These are phyloP conservation scores for Triangularia verruculosa DNA, from an alignment of 2,329 filamentous ascomycete species.

Conservation along the genomic window DNA sequence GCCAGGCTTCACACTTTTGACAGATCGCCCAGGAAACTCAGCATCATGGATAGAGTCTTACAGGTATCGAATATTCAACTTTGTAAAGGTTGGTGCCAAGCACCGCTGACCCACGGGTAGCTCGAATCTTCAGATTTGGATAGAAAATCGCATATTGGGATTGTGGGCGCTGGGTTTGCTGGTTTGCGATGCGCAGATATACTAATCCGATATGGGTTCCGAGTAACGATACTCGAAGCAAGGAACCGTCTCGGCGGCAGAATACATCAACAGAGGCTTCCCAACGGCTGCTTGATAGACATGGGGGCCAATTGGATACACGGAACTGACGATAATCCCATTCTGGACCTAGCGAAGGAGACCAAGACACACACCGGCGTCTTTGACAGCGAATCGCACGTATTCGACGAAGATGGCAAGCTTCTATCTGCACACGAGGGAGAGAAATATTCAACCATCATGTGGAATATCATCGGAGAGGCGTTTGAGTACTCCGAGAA, in stretches of 20 bases:
- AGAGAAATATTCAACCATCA: constrained; percentile 47
- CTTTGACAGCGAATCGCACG: constrained; percentile 51
- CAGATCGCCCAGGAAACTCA: constrained; percentile 11
- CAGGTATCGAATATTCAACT: constrained; percentile 23
- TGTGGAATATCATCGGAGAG: constrained; percentile 67
- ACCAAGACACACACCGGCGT: constrained; percentile 51
- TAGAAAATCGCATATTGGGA: constrained; percentile 53
- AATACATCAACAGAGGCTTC: constrained; percentile 50
- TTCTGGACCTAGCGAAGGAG: constrained; percentile 61
- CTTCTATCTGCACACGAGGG: constrained; percentile 47
- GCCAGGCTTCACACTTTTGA: constrained; percentile 10
- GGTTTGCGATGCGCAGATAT: constrained; percentile 70
- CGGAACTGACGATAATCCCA: constrained; percentile 68
- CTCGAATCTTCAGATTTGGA: constrained; percentile 17
- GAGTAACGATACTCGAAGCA: constrained; percentile 68
- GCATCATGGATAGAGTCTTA: constrained; percentile 22
- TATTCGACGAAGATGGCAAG: constrained; percentile 56
- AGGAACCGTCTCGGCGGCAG: constrained; percentile 65
- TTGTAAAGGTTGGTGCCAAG: not conserved
- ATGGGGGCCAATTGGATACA: constrained; percentile 79
- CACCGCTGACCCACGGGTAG: constrained; percentile 19
- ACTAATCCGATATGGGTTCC: constrained; percentile 60
- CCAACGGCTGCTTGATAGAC: constrained; percentile 51
- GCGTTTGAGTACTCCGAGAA: constrained; percentile 66
- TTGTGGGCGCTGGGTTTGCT: constrained; percentile 69